Evolutionary conservation across 441 rosid genomes (phyloP).

Genomic region (Kokia cookei): DNA sequence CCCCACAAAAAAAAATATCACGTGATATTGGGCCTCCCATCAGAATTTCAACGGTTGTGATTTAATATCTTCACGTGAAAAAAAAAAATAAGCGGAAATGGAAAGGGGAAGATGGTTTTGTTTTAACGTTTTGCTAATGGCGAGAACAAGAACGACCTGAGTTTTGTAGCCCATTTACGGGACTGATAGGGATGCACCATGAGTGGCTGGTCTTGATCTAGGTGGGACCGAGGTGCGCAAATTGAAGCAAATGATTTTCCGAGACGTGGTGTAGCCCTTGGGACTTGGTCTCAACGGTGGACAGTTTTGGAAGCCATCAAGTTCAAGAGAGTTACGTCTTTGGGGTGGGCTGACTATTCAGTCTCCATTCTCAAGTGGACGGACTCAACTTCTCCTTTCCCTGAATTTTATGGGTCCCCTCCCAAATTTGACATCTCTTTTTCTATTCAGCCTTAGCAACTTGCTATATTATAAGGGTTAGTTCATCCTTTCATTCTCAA

Average conservation of each 20-base stretch:
- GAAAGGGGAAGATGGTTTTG: too few species aligned
- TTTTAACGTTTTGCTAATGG: neutral
- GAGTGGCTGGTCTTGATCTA: slow-evolving; percentile 1
- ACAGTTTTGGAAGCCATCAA: neutral
- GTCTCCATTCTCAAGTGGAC: neutral
- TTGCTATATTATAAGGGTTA: neutral
- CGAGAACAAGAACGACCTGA: neutral
- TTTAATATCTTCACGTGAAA: too few species aligned
- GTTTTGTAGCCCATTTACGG: neutral
- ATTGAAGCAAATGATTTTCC: neutral
- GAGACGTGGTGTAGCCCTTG: slow-evolving; percentile 27
- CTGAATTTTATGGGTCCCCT: slow-evolving; percentile 3
- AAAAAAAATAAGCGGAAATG: too few species aligned
- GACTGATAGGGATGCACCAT: neutral
- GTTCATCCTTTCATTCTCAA: neutral
- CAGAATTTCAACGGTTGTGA: too few species aligned
- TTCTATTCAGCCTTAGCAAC: neutral
- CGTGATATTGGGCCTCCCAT: too few species aligned
- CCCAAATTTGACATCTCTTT: neutral
- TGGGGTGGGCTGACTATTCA: neutral
- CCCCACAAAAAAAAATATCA: too few species aligned
- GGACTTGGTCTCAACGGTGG: slow-evolving; percentile 20
- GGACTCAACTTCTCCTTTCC: neutral
- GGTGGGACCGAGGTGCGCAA: slow-evolving; percentile 6
- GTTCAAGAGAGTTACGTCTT: neutral